Evolutionary conservation across 805 yeast genomes (phyloP).

Genomic region (Myxozyma sirexii): DNA sequence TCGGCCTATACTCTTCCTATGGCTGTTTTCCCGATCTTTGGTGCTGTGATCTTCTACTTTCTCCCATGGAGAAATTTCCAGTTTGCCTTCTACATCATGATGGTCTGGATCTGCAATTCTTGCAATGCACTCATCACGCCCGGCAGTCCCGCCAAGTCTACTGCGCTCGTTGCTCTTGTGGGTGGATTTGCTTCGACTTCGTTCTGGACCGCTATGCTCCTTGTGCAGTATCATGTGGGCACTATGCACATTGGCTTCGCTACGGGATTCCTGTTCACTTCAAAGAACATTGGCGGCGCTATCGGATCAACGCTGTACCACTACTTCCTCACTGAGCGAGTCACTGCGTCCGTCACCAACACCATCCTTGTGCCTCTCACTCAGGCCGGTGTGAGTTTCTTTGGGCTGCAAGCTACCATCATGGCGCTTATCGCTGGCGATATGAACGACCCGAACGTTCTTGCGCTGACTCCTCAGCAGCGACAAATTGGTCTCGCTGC

Average conservation of each 20-base stretch:
- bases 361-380: background rate
- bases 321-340: background rate
- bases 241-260: background rate
- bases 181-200: constrained; percentile 7
- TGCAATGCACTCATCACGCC: background rate
- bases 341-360: background rate
- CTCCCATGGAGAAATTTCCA: background rate
- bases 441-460: background rate
- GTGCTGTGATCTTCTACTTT: background rate
- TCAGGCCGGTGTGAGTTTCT: background rate
- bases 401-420: background rate
- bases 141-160: background rate
- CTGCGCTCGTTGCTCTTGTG: constrained; percentile 1
- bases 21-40: background rate
- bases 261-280: background rate
- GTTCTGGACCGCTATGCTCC: background rate
- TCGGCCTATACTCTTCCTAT: constrained; percentile 3
- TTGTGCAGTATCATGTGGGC: constrained; percentile 6
- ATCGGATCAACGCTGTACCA: constrained; percentile 8
- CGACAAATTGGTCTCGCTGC: background rate
- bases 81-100: background rate
- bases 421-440: background rate
- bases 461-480: background rate
- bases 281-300: constrained; percentile 12
- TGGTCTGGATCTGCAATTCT: constrained; percentile 2